Evolutionary conservation across 2,329 filamentous ascomycete genomes (phyloP).

Genomic region (Fusarium sambucinum): DNA sequence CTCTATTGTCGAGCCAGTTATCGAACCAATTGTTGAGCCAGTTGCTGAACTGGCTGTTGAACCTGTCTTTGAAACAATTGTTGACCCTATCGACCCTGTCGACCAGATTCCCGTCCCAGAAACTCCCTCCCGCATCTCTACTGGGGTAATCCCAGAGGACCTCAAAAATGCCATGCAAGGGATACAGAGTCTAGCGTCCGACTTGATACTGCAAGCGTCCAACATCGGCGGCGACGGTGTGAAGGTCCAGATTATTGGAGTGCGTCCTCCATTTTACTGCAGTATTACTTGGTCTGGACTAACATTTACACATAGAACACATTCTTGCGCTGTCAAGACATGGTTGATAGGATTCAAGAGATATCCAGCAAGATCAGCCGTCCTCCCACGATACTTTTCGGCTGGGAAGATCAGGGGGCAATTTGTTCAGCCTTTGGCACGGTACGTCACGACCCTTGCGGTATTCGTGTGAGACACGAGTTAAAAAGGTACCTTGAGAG

Average conservation of each 20-base stretch:
- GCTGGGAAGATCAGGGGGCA: slow-evolving; percentile 10
- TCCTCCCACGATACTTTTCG: slow-evolving; percentile 10
- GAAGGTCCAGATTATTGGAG: slow-evolving; percentile 14
- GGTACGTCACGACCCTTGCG: slow-evolving; percentile 10
- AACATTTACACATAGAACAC: slow-evolving; percentile 14
- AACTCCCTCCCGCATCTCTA: too few relatives aligned
- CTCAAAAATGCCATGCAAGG: slow-evolving; percentile 1
- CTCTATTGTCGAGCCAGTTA: neutral
- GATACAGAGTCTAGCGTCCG: slow-evolving; percentile 9
- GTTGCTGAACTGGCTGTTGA: neutral
- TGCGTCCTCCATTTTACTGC: neutral
- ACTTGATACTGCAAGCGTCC: slow-evolving; percentile 3
- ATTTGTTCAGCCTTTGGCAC: slow-evolving; percentile 23
- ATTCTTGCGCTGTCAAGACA: slow-evolving; percentile 24
- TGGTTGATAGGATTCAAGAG: slow-evolving; percentile 18
- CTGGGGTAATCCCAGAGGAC: neutral
- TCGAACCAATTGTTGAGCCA: neutral
- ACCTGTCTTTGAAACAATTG: neutral
- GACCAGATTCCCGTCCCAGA: neutral
- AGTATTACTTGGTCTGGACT: neutral
- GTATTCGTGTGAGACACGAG: neutral
- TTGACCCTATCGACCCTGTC: neutral
- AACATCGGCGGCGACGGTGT: slow-evolving; percentile 12
- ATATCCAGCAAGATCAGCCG: slow-evolving; percentile 2
- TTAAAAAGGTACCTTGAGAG: neutral